These are phyloP conservation scores for Solanum hybrid DNA, from an alignment of 305 asterid species.

Conservation along the genomic window DNA sequence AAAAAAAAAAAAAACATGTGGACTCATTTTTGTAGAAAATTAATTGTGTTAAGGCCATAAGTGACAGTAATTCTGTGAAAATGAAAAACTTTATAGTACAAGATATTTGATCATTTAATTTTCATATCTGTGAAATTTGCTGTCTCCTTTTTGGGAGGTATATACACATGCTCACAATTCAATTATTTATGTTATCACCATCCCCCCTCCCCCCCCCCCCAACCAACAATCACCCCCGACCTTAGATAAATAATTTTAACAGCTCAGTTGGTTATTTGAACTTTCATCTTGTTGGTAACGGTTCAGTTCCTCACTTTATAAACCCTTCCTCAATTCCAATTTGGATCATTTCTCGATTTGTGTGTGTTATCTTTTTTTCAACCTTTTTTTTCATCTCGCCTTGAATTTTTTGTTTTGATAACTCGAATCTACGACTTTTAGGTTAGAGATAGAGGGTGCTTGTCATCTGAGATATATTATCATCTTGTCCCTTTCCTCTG, in stretches of 20 bases:
- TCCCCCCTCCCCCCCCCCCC: background rate
- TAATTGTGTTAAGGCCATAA: background rate
- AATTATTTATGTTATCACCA: background rate
- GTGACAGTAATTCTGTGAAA: background rate
- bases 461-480: background rate
- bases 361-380: background rate
- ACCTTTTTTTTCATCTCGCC: no score
- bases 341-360: no score
- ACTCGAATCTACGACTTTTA: no score
- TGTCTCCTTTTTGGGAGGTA: constrained; percentile 3
- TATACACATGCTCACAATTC: background rate
- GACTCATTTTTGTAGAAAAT: background rate
- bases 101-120: background rate
- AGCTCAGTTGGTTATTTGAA: background rate
- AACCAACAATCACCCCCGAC: background rate
- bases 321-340: background rate
- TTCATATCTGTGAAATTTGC: background rate
- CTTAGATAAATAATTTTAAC: background rate
- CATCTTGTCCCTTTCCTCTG: background rate
- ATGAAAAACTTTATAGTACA: background rate
- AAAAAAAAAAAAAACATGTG: background rate
- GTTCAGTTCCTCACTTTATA: no score
- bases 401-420: no score
- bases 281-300: no score
- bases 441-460: background rate